These are phyloP conservation scores for Rutstroemia sp. DNA, from an alignment of 2,329 filamentous ascomycete species.

Conservation along the genomic window DNA sequence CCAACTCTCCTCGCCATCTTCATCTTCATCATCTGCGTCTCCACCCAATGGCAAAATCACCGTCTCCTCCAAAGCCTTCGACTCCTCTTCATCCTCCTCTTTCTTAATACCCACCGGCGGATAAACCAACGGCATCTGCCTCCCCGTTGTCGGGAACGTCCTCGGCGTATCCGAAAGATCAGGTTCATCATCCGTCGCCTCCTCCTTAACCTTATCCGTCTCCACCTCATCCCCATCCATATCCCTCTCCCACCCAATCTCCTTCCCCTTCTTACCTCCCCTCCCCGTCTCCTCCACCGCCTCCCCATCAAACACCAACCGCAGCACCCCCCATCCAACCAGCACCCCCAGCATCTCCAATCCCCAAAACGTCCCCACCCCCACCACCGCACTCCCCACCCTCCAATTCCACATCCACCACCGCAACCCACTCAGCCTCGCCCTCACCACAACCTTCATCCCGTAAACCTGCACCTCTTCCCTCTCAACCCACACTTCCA, in stretches of 20 bases:
- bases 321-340: slow-evolving; percentile 53
- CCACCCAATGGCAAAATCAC: slow-evolving; percentile 27
- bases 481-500: slow-evolving; percentile 37
- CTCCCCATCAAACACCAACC: slow-evolving; percentile 11
- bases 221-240: slow-evolving; percentile 4
- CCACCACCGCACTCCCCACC: slow-evolving; percentile 58
- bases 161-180: slow-evolving; percentile 37
- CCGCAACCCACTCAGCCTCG: slow-evolving; percentile 66
- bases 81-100: slow-evolving; percentile 26
- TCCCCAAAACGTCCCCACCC: slow-evolving; percentile 68
- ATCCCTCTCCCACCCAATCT: not conserved
- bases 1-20: slow-evolving; percentile 33
- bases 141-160: slow-evolving; percentile 38
- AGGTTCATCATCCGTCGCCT: slow-evolving; percentile 25
- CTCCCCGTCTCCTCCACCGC: slow-evolving; percentile 18
- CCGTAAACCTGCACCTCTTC: slow-evolving; percentile 70
- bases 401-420: slow-evolving; percentile 86
- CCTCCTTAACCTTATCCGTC: slow-evolving; percentile 17
- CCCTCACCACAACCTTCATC: slow-evolving; percentile 60
- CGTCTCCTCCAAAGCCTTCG: slow-evolving; percentile 20
- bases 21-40: slow-evolving; percentile 43
- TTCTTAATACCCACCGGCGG: slow-evolving; percentile 27
- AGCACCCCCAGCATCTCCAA: slow-evolving; percentile 63
- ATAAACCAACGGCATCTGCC: slow-evolving; percentile 36
- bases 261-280: slow-evolving; percentile 20